Conservation (phyloP, 208 protist species). For the Acanthamoeba lenticulata region DNA sequence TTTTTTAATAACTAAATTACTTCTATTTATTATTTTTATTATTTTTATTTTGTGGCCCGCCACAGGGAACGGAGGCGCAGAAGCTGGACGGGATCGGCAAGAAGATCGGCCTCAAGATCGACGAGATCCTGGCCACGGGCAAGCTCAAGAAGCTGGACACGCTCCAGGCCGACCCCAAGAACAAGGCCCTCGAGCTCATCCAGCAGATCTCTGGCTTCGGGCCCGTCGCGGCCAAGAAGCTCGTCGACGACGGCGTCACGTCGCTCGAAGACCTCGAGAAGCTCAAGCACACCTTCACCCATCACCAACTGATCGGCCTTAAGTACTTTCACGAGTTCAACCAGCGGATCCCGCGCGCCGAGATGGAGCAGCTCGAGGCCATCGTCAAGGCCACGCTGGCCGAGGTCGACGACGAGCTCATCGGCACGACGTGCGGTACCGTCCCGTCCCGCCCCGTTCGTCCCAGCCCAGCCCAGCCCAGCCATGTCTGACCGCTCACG, state of each 20-base stretch:
- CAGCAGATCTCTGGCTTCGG: conserved; percentile 4
- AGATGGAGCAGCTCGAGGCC: background rate
- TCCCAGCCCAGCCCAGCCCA: background rate
- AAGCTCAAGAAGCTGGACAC: conserved; percentile 70
- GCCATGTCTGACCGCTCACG: background rate
- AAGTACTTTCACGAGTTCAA: conserved; percentile 13
- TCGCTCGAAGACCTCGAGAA: conserved; percentile 60
- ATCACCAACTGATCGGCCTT: conserved; percentile 73
- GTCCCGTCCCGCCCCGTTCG: background rate
- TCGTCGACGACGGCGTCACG: conserved; percentile 52
- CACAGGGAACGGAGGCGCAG: background rate
- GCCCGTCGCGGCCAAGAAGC: conserved; percentile 58
- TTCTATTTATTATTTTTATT: background rate
- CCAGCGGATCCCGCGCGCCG: background rate
- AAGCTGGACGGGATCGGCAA: conserved; percentile 67
- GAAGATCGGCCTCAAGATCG: conserved; percentile 71
- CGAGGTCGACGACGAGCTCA: background rate
- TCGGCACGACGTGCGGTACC: background rate
- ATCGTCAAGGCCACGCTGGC: background rate
- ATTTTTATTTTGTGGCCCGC: background rate
- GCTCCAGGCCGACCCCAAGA: conserved; percentile 1
- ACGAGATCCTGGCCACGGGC: conserved; percentile 73
- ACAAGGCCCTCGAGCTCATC: conserved; percentile 45
- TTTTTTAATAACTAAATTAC: too few species aligned
- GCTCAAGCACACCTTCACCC: conserved; percentile 62